phyloP scores from a whole-genome alignment of 2,329 filamentous ascomycete genomes.

The Mycosphaerella arachidis region DNA sequence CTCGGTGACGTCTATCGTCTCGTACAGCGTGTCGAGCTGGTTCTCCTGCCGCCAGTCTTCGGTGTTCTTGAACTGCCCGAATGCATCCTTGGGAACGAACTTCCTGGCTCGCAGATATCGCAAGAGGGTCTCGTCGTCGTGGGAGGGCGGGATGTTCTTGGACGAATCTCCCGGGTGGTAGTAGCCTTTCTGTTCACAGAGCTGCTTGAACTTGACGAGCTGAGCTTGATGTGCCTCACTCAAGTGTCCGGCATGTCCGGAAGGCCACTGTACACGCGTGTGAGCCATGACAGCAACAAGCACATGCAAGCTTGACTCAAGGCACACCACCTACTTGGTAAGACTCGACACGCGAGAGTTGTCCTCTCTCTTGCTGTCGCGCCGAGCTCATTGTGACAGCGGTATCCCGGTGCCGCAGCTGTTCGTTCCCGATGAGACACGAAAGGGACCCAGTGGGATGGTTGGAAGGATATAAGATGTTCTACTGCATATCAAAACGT shows the following conservation, averaged over 20 bases:
- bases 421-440: neutral
- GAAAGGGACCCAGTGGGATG: neutral
- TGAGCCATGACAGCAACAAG: neutral
- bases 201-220: slow-evolving; percentile 66
- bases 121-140: slow-evolving; percentile 71
- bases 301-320: neutral
- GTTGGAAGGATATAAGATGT: neutral
- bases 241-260: slow-evolving; percentile 77
- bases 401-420: neutral
- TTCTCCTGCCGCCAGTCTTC: slow-evolving; percentile 82
- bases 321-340: slow-evolving; percentile 25
- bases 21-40: slow-evolving; percentile 72
- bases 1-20: slow-evolving; percentile 77
- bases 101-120: slow-evolving; percentile 81
- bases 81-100: slow-evolving; percentile 73
- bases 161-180: slow-evolving; percentile 45
- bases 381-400: slow-evolving; percentile 8
- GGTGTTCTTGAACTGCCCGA: slow-evolving; percentile 79
- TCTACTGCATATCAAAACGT: neutral
- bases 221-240: slow-evolving; percentile 62
- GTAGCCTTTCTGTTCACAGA: slow-evolving; percentile 61
- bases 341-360: slow-evolving; percentile 29
- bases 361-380: slow-evolving; percentile 15
- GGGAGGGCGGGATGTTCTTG: slow-evolving; percentile 47
- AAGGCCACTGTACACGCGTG: slow-evolving; percentile 51